These are phyloP conservation scores for Lecanicillium sp. DNA, from an alignment of 2,329 filamentous ascomycete species.

Conservation along the genomic window DNA sequence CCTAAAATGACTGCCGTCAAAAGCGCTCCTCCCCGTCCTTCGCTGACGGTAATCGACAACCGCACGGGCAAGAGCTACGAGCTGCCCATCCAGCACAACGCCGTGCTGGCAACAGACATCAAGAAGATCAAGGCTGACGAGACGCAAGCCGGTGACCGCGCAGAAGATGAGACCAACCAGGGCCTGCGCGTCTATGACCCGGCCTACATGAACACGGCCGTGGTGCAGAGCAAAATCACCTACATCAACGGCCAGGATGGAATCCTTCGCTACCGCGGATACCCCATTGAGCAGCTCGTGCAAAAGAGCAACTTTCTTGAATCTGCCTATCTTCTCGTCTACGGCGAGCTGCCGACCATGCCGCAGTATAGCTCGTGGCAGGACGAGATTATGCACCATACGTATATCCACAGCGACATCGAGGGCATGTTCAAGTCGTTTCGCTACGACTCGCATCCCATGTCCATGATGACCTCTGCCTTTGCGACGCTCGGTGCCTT, in stretches of 20 bases:
- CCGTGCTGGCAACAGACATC: slow-evolving; percentile 41
- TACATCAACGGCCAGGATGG: slow-evolving; percentile 45
- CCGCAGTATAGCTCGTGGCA: slow-evolving; percentile 33
- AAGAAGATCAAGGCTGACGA: slow-evolving; percentile 36
- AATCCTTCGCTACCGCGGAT: slow-evolving; percentile 42
- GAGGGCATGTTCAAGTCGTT: slow-evolving; percentile 42
- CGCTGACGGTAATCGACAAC: slow-evolving; percentile 39
- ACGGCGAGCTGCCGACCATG: slow-evolving; percentile 38
- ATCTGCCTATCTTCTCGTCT: slow-evolving; percentile 40
- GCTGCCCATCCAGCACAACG: slow-evolving; percentile 40
- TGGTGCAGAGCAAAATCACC: slow-evolving; percentile 39
- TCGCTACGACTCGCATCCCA: slow-evolving; percentile 43
- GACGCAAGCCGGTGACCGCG: slow-evolving; percentile 22
- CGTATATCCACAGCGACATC: slow-evolving; percentile 39
- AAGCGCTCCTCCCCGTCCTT: slow-evolving; percentile 15
- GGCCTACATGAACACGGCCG: slow-evolving; percentile 45
- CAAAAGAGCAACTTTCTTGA: slow-evolving; percentile 41
- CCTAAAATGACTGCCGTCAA: slow-evolving; percentile 5
- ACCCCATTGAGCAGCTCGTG: slow-evolving; percentile 42
- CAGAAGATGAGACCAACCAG: slow-evolving; percentile 38
- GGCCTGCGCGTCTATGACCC: slow-evolving; percentile 42
- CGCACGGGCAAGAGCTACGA: slow-evolving; percentile 39
- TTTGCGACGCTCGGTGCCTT: slow-evolving; percentile 42
- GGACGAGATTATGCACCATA: slow-evolving; percentile 42
- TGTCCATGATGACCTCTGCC: slow-evolving; percentile 41